Base-by-base conservation (phyloP, 768 basidiomycete genomes). In the Kwoniella pini region DNA sequence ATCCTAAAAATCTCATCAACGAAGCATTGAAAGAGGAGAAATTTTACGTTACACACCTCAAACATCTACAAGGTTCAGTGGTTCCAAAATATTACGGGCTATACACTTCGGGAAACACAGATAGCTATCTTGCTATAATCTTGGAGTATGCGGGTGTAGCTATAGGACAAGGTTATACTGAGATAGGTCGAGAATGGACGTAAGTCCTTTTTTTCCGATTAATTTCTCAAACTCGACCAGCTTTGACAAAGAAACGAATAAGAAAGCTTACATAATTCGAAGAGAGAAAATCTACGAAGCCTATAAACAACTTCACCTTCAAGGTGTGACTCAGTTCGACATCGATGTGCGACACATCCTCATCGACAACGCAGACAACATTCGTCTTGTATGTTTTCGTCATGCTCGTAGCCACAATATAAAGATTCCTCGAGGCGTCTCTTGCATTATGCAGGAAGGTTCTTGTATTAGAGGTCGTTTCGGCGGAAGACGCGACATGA, bases 271-370 rank as follows among this genome's bases (percentile, higher is more conserved):
- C n/a, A n/a, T n/a, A n/a, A n/a, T n/a, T 43, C 11, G 6, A 9
- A 43, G 40, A 21, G 19, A 43, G 45, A 46, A 46, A 1, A 28
- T 46, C 13, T 46, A 46, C 45, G 45, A 46, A 26, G 45, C 45
- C 11, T 46, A 28, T 11, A 27, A 46, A 12, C 45, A 12, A 46
- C 43, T 46, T 26, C 45, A 46, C 13, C 45, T 46, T 0, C 24
- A 15, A 15, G 45, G 45, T 27, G 45, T 28, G 19, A 26, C 15
- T 7, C 45, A 28, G 2, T 24, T 22, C 17, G 26, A 46, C 6
- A 28, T 24, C 21, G 24, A 46, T 27, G 45, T 4, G 9, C 2
- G 45, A 27, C 45, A 46, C 3, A 46, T 10, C 21, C 13, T 46
- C 2, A 46, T 46, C 44, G 11, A 46, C n/a, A n/a, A 43, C 9